Evolutionary conservation across 2,329 filamentous ascomycete species (phyloP), one percentile per base, ranked within the genome.

Genomic region (Venturia effusa): DNA sequence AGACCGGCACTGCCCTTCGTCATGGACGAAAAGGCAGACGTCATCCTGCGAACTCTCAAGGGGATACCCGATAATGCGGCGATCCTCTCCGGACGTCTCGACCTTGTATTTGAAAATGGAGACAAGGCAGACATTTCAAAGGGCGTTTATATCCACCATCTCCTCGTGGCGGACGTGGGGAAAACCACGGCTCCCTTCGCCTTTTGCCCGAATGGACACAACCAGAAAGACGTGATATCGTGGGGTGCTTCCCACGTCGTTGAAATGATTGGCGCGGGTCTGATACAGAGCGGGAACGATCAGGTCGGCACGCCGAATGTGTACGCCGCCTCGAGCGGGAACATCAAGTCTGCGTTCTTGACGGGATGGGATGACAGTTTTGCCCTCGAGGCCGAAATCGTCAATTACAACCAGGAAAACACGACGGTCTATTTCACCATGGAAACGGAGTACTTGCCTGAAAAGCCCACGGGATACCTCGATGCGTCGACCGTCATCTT

Each of bases 401-500:
- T 62, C 61, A 62, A 62, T 15, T 62, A 62, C 13, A 62, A 54
- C 17, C 13, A 11, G 32, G 61, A 62, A 1, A 62, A 62, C 34
- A 48, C 27, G 15, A 62, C 61, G 4, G n/a, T 62, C 15, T 62
- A 62, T 15, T 39, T 62, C 41, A 30, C 24, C 15, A 24, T 54
- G 34, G 61, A 62, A 30, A 17, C 45, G 4, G 61, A 62, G 13
- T 62, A 24, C 17, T 32, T 62, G 5, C 22, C 61, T 15, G 61
- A 51, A 10, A 51, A 45, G 61, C 61, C 61, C 6, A 15, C 24
- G 3, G 61, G 30, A 2, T 62, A 45, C 27, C 61, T 62, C 32
- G 61, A 62, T 32, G 39, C 61, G 19, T 62, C 61, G n/a, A 62
- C 61, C 22, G 40, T 62, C 17, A 62, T 62, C 40, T 62, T 62